phyloP scores from a whole-genome alignment of 1,284 basidiomycete genomes.

The Porogramme epimiltina region DNA sequence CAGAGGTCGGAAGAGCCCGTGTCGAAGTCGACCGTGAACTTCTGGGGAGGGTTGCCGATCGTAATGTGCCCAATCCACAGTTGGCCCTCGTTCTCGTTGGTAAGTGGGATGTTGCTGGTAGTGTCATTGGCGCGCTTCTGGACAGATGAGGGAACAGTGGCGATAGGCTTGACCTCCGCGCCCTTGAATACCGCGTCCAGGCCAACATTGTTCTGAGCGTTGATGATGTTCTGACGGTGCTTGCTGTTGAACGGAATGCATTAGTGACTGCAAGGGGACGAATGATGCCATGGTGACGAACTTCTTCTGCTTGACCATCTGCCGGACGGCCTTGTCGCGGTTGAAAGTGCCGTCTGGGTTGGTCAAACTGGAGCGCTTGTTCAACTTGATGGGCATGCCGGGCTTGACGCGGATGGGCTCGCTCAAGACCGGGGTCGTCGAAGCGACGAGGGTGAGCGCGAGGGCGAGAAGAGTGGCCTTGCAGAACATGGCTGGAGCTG shows the following conservation, averaged over 20 bases:
- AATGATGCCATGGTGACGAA: background rate
- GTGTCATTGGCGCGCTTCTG: background rate
- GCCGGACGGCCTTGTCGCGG: constrained; percentile 15
- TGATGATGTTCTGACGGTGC: constrained; percentile 22
- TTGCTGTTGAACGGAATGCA: constrained; percentile 15
- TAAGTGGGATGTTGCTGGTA: constrained; percentile 14
- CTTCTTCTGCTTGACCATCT: constrained; percentile 24
- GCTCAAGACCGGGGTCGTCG: constrained; percentile 10
- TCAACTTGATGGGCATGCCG: constrained; percentile 23
- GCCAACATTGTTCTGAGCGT: constrained; percentile 25
- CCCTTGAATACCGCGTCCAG: constrained; percentile 9
- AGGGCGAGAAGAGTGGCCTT: constrained; percentile 1
- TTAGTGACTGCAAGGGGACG: background rate
- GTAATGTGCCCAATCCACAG: constrained; percentile 24
- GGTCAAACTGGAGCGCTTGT: constrained; percentile 23
- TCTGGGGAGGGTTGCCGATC: constrained; percentile 24
- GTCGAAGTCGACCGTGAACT: constrained; percentile 30
- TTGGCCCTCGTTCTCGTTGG: constrained; percentile 15
- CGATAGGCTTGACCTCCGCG: constrained; percentile 11
- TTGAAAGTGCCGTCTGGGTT: constrained; percentile 28
- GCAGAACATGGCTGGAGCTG: constrained; percentile 2
- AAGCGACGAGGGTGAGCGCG: constrained; percentile 3
- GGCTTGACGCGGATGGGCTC: constrained; percentile 14
- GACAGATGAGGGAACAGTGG: no score
- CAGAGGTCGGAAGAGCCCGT: constrained; percentile 32